phyloP scores from a whole-genome alignment of 1,284 basidiomycete genomes.

The Grifola frondosa region DNA sequence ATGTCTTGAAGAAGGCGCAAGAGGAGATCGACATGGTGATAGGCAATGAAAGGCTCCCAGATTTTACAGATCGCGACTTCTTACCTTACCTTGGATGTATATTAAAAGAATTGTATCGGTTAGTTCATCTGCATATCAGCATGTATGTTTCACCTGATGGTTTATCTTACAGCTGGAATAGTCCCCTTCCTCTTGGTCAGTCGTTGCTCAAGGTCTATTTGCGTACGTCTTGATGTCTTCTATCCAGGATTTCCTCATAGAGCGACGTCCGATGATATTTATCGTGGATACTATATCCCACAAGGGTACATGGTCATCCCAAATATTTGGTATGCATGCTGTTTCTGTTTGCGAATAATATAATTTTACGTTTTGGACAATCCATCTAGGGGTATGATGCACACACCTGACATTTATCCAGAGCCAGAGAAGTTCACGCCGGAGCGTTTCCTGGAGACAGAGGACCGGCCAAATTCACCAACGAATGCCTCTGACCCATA shows the following conservation, averaged over 20 bases:
- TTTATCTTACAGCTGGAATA: slow-evolving; percentile 12
- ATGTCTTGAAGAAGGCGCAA: slow-evolving; percentile 13
- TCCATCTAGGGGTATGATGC: slow-evolving; percentile 27
- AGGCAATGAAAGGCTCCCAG: slow-evolving; percentile 15
- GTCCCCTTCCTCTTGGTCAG: slow-evolving; percentile 13
- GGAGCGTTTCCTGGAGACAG: slow-evolving; percentile 23
- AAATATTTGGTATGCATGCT: slow-evolving; percentile 42
- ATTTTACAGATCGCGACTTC: slow-evolving; percentile 15
- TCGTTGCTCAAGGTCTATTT: not conserved
- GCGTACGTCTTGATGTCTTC: not conserved
- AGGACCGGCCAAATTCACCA: slow-evolving; percentile 5
- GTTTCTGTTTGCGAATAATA: too few relatives aligned
- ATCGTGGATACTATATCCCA: slow-evolving; percentile 45
- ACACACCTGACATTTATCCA: slow-evolving; percentile 19
- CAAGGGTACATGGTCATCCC: slow-evolving; percentile 45
- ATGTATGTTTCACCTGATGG: slow-evolving; percentile 10
- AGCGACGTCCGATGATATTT: slow-evolving; percentile 44
- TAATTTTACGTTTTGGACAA: not conserved
- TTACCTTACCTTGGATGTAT: slow-evolving; percentile 42
- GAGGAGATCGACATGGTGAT: slow-evolving; percentile 18
- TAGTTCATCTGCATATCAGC: slow-evolving; percentile 2
- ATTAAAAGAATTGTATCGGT: slow-evolving; percentile 49
- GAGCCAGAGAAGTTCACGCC: slow-evolving; percentile 27
- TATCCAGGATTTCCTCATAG: slow-evolving; percentile 12
- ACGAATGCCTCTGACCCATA: slow-evolving; percentile 1